These are phyloP conservation scores for Coprinellus micaceus DNA, from an alignment of 768 basidiomycete genomes.

Conservation along the genomic window DNA sequence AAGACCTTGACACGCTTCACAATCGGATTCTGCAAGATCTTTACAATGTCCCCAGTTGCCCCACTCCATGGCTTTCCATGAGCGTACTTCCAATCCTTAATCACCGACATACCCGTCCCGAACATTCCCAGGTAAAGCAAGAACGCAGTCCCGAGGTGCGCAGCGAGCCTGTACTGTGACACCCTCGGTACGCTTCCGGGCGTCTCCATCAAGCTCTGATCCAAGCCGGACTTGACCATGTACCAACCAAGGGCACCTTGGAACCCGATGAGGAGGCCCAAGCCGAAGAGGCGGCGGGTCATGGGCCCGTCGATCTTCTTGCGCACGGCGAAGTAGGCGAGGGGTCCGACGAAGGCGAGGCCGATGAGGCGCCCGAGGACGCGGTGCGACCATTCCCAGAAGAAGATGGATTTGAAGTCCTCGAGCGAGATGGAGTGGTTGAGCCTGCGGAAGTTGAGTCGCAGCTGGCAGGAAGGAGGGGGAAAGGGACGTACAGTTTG, in stretches of 20 bases:
- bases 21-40: slow-evolving; percentile 50
- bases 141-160: slow-evolving; percentile 90
- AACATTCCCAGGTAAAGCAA: slow-evolving; percentile 94
- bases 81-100: slow-evolving; percentile 78
- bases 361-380: slow-evolving; percentile 87
- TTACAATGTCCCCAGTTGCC: slow-evolving; percentile 36
- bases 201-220: slow-evolving; percentile 72
- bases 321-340: slow-evolving; percentile 73
- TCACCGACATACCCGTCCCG: slow-evolving; percentile 65
- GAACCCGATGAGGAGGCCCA: slow-evolving; percentile 80
- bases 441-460: slow-evolving; percentile 45
- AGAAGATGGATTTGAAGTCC: slow-evolving; percentile 95
- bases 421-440: slow-evolving; percentile 84
- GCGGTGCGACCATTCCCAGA: slow-evolving; percentile 98
- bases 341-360: slow-evolving; percentile 76
- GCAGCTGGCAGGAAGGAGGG: background rate
- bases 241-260: slow-evolving; percentile 98
- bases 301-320: slow-evolving; percentile 65
- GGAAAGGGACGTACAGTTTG: slow-evolving; percentile 64
- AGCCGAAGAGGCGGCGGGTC: slow-evolving; percentile 59
- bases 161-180: slow-evolving; percentile 93
- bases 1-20: slow-evolving; percentile 57
- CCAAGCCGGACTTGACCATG: slow-evolving; percentile 97
- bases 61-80: slow-evolving; percentile 58
- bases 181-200: slow-evolving; percentile 90